These are phyloP conservation scores for Spathaspora hagerdaliae DNA, from an alignment of 805 yeast genomes.

Conservation along the genomic window DNA sequence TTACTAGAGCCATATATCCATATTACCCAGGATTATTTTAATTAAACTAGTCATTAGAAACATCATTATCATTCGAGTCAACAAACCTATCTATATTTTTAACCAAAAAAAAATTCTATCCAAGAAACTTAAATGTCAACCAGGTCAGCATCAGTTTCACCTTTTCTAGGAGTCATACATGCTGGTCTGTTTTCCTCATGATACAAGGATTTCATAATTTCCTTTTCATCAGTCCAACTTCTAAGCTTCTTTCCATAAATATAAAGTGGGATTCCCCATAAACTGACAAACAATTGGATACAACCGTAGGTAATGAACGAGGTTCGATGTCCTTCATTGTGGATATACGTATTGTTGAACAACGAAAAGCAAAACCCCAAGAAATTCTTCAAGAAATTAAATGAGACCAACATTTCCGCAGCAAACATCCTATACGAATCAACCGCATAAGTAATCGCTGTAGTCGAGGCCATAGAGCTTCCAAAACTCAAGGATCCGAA, in stretches of 20 bases:
- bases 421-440: slow-evolving; percentile 57
- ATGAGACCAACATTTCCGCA: slow-evolving; percentile 53
- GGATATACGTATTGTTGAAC: slow-evolving; percentile 47
- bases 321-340: slow-evolving; percentile 38
- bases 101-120: too few relatives aligned
- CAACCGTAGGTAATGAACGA: slow-evolving; percentile 51
- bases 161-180: too few relatives aligned
- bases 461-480: slow-evolving; percentile 56
- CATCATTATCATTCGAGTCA: too few relatives aligned
- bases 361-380: slow-evolving; percentile 54
- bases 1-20: too few relatives aligned
- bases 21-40: too few relatives aligned
- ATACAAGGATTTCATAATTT: slow-evolving; percentile 38
- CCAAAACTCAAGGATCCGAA: slow-evolving; percentile 58
- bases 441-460: slow-evolving; percentile 56
- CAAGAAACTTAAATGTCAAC: too few relatives aligned
- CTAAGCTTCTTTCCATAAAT: slow-evolving; percentile 50
- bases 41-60: too few relatives aligned
- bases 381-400: slow-evolving; percentile 51
- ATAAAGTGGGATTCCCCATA: slow-evolving; percentile 49
- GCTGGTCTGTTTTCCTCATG: slow-evolving; percentile 11
- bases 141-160: too few relatives aligned
- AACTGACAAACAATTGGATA: slow-evolving; percentile 45
- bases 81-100: too few relatives aligned
- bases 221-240: slow-evolving; percentile 47